A percentile compares a stretch with the other conserved stretches of the same genome.
Evolutionary conservation across 805 yeast species (phyloP).

Genomic region (Candida anglica): DNA sequence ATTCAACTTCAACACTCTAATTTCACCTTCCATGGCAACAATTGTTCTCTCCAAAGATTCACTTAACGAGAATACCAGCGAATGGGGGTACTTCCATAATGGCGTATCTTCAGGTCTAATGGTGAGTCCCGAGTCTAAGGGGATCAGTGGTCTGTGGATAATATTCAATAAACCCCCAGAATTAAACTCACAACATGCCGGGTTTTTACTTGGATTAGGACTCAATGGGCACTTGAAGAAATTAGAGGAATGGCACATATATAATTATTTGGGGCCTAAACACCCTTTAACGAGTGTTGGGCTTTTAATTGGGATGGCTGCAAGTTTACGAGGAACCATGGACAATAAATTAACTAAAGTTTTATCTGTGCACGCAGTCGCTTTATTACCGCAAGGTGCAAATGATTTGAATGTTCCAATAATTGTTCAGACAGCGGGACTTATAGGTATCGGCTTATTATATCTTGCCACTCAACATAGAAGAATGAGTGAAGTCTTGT

Average conservation of each 20-base stretch:
- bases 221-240: conserved; percentile 80
- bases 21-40: conserved; percentile 63
- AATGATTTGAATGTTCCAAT: conserved; percentile 80
- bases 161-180: conserved; percentile 74
- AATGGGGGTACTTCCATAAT: conserved; percentile 90
- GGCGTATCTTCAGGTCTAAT: conserved; percentile 87
- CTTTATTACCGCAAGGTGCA: conserved; percentile 86
- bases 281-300: conserved; percentile 84
- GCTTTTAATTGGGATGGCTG: conserved; percentile 85
- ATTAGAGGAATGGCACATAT: conserved; percentile 95
- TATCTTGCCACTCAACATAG: conserved; percentile 77
- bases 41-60: conserved; percentile 55
- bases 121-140: conserved; percentile 62
- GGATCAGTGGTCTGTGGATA: conserved; percentile 87
- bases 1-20: conserved; percentile 61
- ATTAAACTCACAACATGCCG: conserved; percentile 83
- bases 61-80: conserved; percentile 44
- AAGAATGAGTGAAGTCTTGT: conserved; percentile 76
- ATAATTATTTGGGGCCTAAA: conserved; percentile 88
- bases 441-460: conserved; percentile 84
- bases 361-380: conserved; percentile 87
- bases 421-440: conserved; percentile 86
- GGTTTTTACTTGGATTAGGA: conserved; percentile 89
- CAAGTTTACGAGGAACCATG: conserved; percentile 78
- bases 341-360: conserved; percentile 86